Conservation (phyloP, 2,329 filamentous ascomycete genomes). For the Arthrobotrys sinensis region DNA sequence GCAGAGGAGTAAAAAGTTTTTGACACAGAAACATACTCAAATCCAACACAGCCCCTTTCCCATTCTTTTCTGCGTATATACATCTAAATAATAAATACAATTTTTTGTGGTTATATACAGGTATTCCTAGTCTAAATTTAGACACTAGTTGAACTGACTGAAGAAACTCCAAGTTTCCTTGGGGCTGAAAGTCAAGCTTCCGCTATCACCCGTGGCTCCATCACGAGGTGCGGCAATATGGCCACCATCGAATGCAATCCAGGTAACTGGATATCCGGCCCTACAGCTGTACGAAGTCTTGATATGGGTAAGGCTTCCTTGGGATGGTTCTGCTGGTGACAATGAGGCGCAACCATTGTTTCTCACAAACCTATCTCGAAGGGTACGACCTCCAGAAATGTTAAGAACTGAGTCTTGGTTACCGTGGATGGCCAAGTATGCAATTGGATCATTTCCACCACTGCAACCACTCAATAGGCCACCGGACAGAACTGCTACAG, state of each 20-base stretch:
- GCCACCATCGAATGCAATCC: slow-evolving; percentile 66
- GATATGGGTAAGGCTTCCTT: slow-evolving; percentile 58
- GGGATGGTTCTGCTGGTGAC: slow-evolving; percentile 61
- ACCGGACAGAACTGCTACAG: slow-evolving; percentile 67
- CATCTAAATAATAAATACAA: too few species aligned
- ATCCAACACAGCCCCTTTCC: too few species aligned
- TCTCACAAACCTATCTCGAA: slow-evolving; percentile 67
- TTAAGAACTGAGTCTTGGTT: slow-evolving; percentile 67
- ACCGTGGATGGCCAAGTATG: slow-evolving; percentile 69
- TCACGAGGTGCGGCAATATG: slow-evolving; percentile 64
- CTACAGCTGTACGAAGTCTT: slow-evolving; percentile 65
- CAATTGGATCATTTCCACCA: slow-evolving; percentile 68
- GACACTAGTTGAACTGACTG: not conserved
- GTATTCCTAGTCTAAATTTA: too few species aligned
- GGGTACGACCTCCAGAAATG: slow-evolving; percentile 66
- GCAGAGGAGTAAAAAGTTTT: too few species aligned
- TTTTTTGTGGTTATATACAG: too few species aligned
- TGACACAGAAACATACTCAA: too few species aligned
- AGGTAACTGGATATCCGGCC: slow-evolving; percentile 66
- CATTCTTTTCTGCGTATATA: too few species aligned
- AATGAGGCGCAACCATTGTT: slow-evolving; percentile 67
- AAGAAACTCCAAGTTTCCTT: slow-evolving; percentile 66
- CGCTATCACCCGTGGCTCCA: slow-evolving; percentile 12
- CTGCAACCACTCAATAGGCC: slow-evolving; percentile 66
- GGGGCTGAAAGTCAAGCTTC: not conserved